Conservation (phyloP, 2,329 filamentous ascomycete species). For the Drechslerella dactyloides region DNA sequence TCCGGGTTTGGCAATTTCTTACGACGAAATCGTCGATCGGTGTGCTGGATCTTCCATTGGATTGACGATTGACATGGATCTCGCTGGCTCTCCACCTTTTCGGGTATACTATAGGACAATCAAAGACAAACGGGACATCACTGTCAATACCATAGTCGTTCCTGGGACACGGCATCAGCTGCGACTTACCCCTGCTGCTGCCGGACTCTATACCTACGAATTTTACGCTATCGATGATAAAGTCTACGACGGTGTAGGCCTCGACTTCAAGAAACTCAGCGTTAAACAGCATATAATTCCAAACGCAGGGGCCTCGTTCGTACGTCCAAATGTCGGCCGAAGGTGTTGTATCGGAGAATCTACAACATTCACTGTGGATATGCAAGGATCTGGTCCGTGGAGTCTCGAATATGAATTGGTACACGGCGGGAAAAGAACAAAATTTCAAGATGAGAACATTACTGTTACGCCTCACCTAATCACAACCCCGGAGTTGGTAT, state of each 20-base stretch:
- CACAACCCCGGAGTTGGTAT: slow-evolving; percentile 73
- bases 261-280: slow-evolving; percentile 68
- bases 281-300: slow-evolving; percentile 93
- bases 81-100: slow-evolving; percentile 92
- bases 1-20: slow-evolving; percentile 74
- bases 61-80: slow-evolving; percentile 82
- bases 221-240: slow-evolving; percentile 82
- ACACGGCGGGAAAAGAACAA: slow-evolving; percentile 82
- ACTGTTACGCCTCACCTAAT: slow-evolving; percentile 71
- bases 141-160: slow-evolving; percentile 66
- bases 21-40: slow-evolving; percentile 88
- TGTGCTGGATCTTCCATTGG: slow-evolving; percentile 94
- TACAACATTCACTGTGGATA: slow-evolving; percentile 73
- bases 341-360: slow-evolving; percentile 83
- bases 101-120: slow-evolving; percentile 77
- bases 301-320: slow-evolving; percentile 75
- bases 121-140: slow-evolving; percentile 66
- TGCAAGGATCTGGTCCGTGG: slow-evolving; percentile 86
- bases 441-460: slow-evolving; percentile 70
- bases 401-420: slow-evolving; percentile 90
- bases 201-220: slow-evolving; percentile 84
- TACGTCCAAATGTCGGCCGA: slow-evolving; percentile 65
- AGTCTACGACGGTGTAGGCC: slow-evolving; percentile 73
- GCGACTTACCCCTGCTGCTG: slow-evolving; percentile 78
- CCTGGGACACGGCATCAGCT: slow-evolving; percentile 80